Percentiles rank a stretch among this genome's conserved stretches.
Evolutionary conservation across 352 stramenopile species (phyloP).

Genomic region (Phytopythium oedochilum): DNA sequence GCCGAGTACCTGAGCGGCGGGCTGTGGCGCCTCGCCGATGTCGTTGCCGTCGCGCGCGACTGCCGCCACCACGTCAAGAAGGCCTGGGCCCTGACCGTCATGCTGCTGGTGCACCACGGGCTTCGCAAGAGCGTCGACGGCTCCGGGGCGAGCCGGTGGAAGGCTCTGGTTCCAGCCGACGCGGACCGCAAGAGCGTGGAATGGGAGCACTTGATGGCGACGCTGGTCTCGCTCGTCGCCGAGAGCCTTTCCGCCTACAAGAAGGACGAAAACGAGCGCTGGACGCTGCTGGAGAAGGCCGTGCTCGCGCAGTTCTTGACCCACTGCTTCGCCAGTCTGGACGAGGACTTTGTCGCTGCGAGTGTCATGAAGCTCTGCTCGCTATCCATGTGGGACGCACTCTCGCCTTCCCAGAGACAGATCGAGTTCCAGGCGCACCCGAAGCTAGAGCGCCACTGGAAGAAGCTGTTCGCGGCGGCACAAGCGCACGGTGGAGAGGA

Average conservation of each 20-base stretch:
- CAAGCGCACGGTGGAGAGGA: constrained; percentile 6
- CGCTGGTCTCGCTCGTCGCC: constrained; percentile 24
- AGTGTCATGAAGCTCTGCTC: constrained; percentile 60
- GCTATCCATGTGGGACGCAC: constrained; percentile 50
- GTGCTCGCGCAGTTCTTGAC: constrained; percentile 58
- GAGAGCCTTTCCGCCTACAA: constrained; percentile 10
- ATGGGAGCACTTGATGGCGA: constrained; percentile 34
- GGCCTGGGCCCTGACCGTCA: constrained; percentile 32
- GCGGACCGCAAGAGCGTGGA: constrained; percentile 9
- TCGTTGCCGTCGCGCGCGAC: constrained; percentile 12
- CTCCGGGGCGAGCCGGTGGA: constrained; percentile 7
- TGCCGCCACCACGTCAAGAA: constrained; percentile 35
- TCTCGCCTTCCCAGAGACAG: constrained; percentile 51
- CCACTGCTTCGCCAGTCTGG: constrained; percentile 50
- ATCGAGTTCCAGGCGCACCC: constrained; percentile 61
- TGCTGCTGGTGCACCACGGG: constrained; percentile 26
- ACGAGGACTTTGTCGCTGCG: constrained; percentile 42
- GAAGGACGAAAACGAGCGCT: constrained; percentile 18
- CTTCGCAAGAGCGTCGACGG: background rate
- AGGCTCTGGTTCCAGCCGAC: constrained; percentile 8
- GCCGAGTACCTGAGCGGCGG: constrained; percentile 42
- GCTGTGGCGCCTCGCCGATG: constrained; percentile 35
- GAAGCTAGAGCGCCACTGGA: constrained; percentile 66
- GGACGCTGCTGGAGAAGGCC: constrained; percentile 46
- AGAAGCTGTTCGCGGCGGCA: constrained; percentile 21